phyloP scores from a whole-genome alignment of 805 yeast species.

The Suhomyces faveliae region DNA sequence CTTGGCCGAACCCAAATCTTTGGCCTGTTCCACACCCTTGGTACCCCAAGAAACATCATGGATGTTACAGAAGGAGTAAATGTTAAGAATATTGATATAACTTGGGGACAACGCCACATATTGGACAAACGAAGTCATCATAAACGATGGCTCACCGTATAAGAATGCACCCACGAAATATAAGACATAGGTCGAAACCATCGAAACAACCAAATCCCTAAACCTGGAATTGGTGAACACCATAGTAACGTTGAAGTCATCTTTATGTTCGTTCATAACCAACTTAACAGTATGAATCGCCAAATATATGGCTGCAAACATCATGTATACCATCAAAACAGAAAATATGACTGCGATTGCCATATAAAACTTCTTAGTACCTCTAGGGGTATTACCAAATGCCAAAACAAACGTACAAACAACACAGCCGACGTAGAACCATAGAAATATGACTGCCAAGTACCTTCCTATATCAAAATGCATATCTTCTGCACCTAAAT shows the following conservation, averaged over 20 bases:
- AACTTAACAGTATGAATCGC: slow-evolving; percentile 69
- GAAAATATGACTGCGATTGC: slow-evolving; percentile 80
- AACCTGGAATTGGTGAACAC: slow-evolving; percentile 69
- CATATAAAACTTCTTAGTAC: slow-evolving; percentile 76
- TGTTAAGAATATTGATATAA: slow-evolving; percentile 85
- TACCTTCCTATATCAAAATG: slow-evolving; percentile 72
- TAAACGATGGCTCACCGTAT: slow-evolving; percentile 89
- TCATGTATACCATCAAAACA: slow-evolving; percentile 80
- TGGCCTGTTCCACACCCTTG: slow-evolving; percentile 68
- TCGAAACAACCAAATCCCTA: slow-evolving; percentile 83
- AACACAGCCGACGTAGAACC: slow-evolving; percentile 80
- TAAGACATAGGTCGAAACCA: slow-evolving; percentile 77
- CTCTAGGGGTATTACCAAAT: slow-evolving; percentile 92
- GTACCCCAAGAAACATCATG: slow-evolving; percentile 99
- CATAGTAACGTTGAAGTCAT: slow-evolving; percentile 41
- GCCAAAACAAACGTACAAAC: slow-evolving; percentile 85
- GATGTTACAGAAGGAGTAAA: slow-evolving; percentile 93
- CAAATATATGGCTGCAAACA: slow-evolving; percentile 82
- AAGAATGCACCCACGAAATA: slow-evolving; percentile 76
- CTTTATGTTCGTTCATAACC: slow-evolving; percentile 44
- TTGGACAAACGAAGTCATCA: slow-evolving; percentile 84
- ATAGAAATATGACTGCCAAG: slow-evolving; percentile 72
- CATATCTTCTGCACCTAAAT: slow-evolving; percentile 63
- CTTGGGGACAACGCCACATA: slow-evolving; percentile 83
- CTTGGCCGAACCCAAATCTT: slow-evolving; percentile 83